These are phyloP conservation scores for Aspergillus sp. DNA, from an alignment of 2,329 filamentous ascomycete species.

Conservation along the genomic window DNA sequence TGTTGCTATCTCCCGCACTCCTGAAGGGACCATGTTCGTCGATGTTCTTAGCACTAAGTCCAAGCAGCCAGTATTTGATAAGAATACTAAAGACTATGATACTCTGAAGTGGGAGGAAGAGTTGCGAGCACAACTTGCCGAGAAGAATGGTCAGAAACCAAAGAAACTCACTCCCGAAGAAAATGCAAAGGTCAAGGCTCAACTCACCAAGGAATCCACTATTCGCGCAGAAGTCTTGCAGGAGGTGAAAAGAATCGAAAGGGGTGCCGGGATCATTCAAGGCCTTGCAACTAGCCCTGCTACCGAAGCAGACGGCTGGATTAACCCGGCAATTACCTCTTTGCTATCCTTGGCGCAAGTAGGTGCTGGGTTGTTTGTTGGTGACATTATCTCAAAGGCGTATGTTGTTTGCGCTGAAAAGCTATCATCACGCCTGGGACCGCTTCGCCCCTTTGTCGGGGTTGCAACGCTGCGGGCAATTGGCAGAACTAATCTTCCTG, in stretches of 20 bases:
- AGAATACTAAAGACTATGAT: slow-evolving; percentile 92
- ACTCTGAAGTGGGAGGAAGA: slow-evolving; percentile 97
- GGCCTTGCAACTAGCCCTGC: slow-evolving; percentile 80
- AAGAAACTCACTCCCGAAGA: slow-evolving; percentile 91
- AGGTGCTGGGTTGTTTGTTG: slow-evolving; percentile 76
- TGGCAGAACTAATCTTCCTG: slow-evolving; percentile 66
- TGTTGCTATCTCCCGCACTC: slow-evolving; percentile 86
- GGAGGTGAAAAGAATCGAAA: slow-evolving; percentile 66
- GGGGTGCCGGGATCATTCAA: slow-evolving; percentile 80
- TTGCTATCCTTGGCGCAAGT: slow-evolving; percentile 67
- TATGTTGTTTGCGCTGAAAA: slow-evolving; percentile 77
- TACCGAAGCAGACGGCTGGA: slow-evolving; percentile 85
- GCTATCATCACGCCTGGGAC: slow-evolving; percentile 68
- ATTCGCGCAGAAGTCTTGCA: slow-evolving; percentile 70
- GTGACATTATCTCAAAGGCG: slow-evolving; percentile 69
- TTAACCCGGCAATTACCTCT: slow-evolving; percentile 71
- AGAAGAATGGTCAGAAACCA: slow-evolving; percentile 78
- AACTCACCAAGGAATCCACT: slow-evolving; percentile 77
- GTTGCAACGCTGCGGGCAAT: slow-evolving; percentile 79
- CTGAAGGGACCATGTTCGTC: slow-evolving; percentile 81
- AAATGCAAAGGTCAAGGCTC: slow-evolving; percentile 81
- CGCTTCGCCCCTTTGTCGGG: slow-evolving; percentile 76
- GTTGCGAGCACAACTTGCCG: slow-evolving; percentile 76
- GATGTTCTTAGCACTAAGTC: slow-evolving; percentile 86
- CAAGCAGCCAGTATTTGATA: slow-evolving; percentile 66